These are phyloP conservation scores for Xylaria flabelliformis DNA, from an alignment of 495 filamentous ascomycete genomes.

Conservation along the genomic window DNA sequence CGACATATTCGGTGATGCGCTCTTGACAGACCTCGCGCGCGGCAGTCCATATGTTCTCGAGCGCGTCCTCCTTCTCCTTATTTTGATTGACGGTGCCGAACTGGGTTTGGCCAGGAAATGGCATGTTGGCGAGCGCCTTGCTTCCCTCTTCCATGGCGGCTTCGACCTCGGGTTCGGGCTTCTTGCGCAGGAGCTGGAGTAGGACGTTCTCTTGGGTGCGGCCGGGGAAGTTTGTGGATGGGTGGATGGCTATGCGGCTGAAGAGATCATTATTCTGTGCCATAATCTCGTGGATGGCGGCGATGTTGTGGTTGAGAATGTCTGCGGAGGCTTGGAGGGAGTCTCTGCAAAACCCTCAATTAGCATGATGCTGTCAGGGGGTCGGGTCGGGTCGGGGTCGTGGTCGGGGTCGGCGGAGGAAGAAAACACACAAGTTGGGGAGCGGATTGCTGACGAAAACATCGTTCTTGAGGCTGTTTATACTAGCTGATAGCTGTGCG, in stretches of 20 bases:
- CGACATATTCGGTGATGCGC: conserved; percentile 48
- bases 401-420: background rate
- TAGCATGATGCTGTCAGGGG: background rate
- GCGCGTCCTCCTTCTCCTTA: conserved; percentile 44
- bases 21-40: conserved; percentile 45
- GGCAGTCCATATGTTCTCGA: conserved; percentile 51
- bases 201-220: conserved; percentile 70
- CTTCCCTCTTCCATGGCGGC: conserved; percentile 72
- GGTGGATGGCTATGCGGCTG: conserved; percentile 69
- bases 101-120: background rate
- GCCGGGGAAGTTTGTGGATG: conserved; percentile 76
- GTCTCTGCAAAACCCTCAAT: conserved; percentile 51
- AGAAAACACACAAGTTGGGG: conserved; percentile 41
- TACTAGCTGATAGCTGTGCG: conserved; percentile 68
- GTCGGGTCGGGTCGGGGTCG: too few relatives aligned
- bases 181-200: conserved; percentile 74
- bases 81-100: background rate
- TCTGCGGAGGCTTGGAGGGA: conserved; percentile 71
- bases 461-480: conserved; percentile 62
- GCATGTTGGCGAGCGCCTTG: conserved; percentile 36
- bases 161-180: conserved; percentile 76
- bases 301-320: conserved; percentile 70
- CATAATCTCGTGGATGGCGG: conserved; percentile 63
- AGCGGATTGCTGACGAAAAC: conserved; percentile 45
- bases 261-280: conserved; percentile 66